phyloP scores from a whole-genome alignment of 805 yeast genomes.

The Kazachstania psychrophila region DNA sequence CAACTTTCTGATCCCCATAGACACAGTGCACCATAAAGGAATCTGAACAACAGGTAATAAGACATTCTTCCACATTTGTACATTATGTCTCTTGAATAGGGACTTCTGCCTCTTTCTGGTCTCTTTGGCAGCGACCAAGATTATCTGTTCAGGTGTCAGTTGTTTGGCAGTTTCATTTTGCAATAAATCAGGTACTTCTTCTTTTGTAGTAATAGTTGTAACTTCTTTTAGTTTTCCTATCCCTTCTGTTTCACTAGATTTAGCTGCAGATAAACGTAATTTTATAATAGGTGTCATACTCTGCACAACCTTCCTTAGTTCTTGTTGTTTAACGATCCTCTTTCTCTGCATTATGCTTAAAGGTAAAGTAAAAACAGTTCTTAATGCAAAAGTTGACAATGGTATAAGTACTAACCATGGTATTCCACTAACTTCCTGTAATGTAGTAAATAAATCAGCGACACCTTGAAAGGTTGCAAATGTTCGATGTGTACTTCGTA shows the following conservation, averaged over 20 bases:
- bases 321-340: conserved; percentile 61
- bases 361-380: conserved; percentile 67
- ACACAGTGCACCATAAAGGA: conserved; percentile 78
- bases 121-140: conserved; percentile 67
- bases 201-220: conserved; percentile 10
- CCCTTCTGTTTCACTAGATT: conserved; percentile 9
- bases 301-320: conserved; percentile 57
- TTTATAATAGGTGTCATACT: conserved; percentile 71
- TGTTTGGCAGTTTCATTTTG: conserved; percentile 16
- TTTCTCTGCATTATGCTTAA: conserved; percentile 64
- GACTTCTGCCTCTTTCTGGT: conserved; percentile 62
- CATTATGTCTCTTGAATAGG: conserved; percentile 55
- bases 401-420: conserved; percentile 87
- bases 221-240: conserved; percentile 4
- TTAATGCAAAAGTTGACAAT: conserved; percentile 51
- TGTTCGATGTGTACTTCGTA: not conserved
- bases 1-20: conserved; percentile 62
- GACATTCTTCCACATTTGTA: conserved; percentile 74
- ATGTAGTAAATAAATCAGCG: conserved; percentile 17
- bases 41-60: conserved; percentile 72
- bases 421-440: conserved; percentile 50
- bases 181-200: conserved; percentile 15
- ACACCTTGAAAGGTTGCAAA: conserved; percentile 14
- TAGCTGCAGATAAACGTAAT: conserved; percentile 37
- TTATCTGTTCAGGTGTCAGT: conserved; percentile 69